Evolutionary conservation across 2,329 filamentous ascomycete genomes (phyloP), one percentile per base, ranked within the genome.

Genomic region (Arthrobotrys sphaeroides): DNA sequence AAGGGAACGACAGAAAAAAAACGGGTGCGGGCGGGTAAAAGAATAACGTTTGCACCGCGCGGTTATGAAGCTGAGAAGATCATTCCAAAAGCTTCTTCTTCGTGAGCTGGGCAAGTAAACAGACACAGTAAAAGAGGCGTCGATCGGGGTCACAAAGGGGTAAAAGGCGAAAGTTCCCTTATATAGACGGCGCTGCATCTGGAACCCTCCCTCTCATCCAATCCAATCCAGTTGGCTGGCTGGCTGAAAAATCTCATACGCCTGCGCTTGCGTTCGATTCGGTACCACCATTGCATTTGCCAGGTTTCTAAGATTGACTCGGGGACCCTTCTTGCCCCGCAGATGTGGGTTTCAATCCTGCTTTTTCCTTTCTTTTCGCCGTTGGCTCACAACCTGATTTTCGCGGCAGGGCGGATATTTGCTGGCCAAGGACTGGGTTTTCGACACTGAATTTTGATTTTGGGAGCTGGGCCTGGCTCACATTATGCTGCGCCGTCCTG

Each of bases 391-490:
- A n/a, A n/a, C n/a, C 16, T 18, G 6, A 10, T 53, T 51, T 33
- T 53, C 26, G 47, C 47, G 47, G 47, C 47, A 53, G 26, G 26
- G 47, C 47, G 47, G 47, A 33, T 53, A 53, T 53, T 33, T 33
- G 26, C 47, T 18, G 7, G 47, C 47, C 26, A 33, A 33, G 47
- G 13, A 2, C 31, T 33, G 31, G 7, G 31, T 33, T n/a, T n/a
- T n/a, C n/a, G n/a, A n/a, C n/a, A n/a, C n/a, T n/a, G n/a, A n/a
- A n/a, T n/a, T n/a, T n/a, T n/a, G n/a, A n/a, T n/a, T n/a, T n/a
- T n/a, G n/a, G 31, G 7, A 7, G 12, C 1, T 33, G 31, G 31
- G 31, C n/a, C 26, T 16, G 12, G 28, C 26, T 26, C 47, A 33
- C 47, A 33, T 33, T 33, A 18, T 33, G n/a, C 47, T 31, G 47